Percentiles rank a stretch among this genome's conserved stretches.
Evolutionary conservation across 1,284 basidiomycete species (phyloP).

Genomic region (Cryptococcus amylolentus): DNA sequence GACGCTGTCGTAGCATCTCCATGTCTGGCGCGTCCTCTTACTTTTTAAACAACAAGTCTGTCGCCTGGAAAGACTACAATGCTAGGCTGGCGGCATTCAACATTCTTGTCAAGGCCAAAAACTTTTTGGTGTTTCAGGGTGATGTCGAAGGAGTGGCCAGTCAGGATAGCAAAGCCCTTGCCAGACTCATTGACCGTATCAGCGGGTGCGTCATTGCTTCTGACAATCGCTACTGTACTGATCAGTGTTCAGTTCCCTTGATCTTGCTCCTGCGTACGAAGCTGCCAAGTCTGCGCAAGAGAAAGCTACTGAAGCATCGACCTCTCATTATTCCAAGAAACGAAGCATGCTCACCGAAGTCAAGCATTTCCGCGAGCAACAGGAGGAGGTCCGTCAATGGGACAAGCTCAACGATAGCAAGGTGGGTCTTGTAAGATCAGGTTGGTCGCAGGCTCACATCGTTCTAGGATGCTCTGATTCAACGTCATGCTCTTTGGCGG

Average conservation of each 20-base stretch:
- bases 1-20: constrained; percentile 64
- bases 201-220: constrained; percentile 58
- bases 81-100: constrained; percentile 80
- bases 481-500: constrained; percentile 81
- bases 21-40: constrained; percentile 83
- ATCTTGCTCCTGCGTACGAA: constrained; percentile 85
- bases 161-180: constrained; percentile 86
- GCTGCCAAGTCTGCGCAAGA: constrained; percentile 81
- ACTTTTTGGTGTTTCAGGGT: constrained; percentile 99
- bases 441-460: not conserved
- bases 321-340: constrained; percentile 89
- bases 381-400: constrained; percentile 86
- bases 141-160: constrained; percentile 98
- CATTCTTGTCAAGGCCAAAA: constrained; percentile 98
- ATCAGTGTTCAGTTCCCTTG: constrained; percentile 59
- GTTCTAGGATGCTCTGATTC: constrained; percentile 68
- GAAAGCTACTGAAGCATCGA: constrained; percentile 85
- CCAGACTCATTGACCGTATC: constrained; percentile 91
- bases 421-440: constrained; percentile 50
- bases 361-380: constrained; percentile 96
- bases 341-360: constrained; percentile 91
- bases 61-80: constrained; percentile 82
- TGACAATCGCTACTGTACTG: not conserved
- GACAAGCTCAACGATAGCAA: constrained; percentile 69
- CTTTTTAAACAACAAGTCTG: constrained; percentile 70